Conservation (phyloP, 2,329 filamentous ascomycete genomes). For the Ilyonectria robusta region DNA sequence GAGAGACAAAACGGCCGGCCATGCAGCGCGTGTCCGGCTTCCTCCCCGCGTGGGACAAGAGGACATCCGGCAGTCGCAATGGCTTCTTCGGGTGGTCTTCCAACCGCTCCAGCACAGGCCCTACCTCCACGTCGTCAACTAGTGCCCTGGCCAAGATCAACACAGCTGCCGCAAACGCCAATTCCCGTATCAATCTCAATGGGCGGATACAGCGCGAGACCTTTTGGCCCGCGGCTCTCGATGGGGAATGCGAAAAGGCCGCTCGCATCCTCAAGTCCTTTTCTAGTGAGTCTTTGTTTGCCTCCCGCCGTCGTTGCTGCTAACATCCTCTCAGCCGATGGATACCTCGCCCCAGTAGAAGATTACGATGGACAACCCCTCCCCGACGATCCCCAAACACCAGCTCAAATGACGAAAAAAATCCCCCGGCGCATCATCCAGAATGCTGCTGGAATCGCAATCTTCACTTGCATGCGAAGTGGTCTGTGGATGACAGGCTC, state of each 20-base stretch:
- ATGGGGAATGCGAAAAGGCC: slow-evolving; percentile 92
- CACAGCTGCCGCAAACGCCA: slow-evolving; percentile 51
- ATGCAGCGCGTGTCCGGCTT: slow-evolving; percentile 63
- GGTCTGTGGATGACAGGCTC: slow-evolving; percentile 93
- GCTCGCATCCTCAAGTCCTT: slow-evolving; percentile 91
- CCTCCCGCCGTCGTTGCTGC: slow-evolving; percentile 23
- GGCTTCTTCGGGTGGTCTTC: slow-evolving; percentile 61
- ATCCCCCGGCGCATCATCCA: slow-evolving; percentile 89
- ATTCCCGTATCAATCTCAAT: slow-evolving; percentile 28
- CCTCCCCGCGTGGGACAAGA: slow-evolving; percentile 62
- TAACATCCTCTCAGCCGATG: slow-evolving; percentile 62
- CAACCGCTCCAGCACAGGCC: slow-evolving; percentile 62
- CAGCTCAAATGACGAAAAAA: slow-evolving; percentile 76
- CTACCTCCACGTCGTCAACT: slow-evolving; percentile 36
- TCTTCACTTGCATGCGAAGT: slow-evolving; percentile 96
- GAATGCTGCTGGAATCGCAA: slow-evolving; percentile 89
- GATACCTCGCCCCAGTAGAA: slow-evolving; percentile 65
- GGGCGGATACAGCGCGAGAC: slow-evolving; percentile 68
- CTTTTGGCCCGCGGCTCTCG: slow-evolving; percentile 88
- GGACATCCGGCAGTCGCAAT: slow-evolving; percentile 52
- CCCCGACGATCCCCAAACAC: slow-evolving; percentile 61
- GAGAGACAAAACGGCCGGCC: slow-evolving; percentile 53
- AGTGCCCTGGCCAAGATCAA: slow-evolving; percentile 53
- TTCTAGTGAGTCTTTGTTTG: slow-evolving; percentile 72
- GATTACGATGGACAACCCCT: slow-evolving; percentile 50